phyloP scores from a whole-genome alignment of 257 asterid genomes.

The Gynochthodes officinalis region DNA sequence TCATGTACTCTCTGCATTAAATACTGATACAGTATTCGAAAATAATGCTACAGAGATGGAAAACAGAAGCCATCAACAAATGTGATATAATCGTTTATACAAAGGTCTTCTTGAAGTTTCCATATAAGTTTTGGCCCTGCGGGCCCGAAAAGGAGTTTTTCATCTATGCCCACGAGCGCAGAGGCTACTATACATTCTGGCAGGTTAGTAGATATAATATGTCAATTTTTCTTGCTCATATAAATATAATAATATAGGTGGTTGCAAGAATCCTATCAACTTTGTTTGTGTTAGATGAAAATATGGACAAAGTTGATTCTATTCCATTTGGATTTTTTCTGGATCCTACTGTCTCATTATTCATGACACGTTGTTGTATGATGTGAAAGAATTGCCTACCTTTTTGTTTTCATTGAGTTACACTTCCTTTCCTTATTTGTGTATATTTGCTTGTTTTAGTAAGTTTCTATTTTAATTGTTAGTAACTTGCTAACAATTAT shows the following conservation, averaged over 20 bases:
- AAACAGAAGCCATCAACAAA: constrained; percentile 68
- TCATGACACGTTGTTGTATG: background rate
- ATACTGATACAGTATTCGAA: constrained; percentile 19
- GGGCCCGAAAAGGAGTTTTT: constrained; percentile 89
- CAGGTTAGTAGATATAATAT: constrained; percentile 46
- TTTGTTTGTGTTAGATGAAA: background rate
- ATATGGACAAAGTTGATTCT: background rate
- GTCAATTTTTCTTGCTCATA: background rate
- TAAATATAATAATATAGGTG: background rate
- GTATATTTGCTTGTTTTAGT: background rate
- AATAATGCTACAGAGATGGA: constrained; percentile 74
- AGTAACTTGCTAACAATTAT: no score
- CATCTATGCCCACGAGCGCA: constrained; percentile 77
- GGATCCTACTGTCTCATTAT: background rate
- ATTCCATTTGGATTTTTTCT: constrained; percentile 9
- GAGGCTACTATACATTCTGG: constrained; percentile 98
- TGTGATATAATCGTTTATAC: constrained; percentile 85
- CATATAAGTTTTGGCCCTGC: constrained; percentile 78
- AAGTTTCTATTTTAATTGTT: background rate
- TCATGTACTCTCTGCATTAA: constrained; percentile 13
- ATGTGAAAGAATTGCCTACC: background rate
- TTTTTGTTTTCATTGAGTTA: background rate
- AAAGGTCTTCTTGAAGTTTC: constrained; percentile 84
- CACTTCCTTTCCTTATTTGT: background rate
- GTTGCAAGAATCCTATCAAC: background rate